A percentile compares a stretch with the other conserved stretches of the same genome.
These are phyloP conservation scores for Rhodotorula graminis DNA, from an alignment of 768 basidiomycete species.

Conservation along the genomic window DNA sequence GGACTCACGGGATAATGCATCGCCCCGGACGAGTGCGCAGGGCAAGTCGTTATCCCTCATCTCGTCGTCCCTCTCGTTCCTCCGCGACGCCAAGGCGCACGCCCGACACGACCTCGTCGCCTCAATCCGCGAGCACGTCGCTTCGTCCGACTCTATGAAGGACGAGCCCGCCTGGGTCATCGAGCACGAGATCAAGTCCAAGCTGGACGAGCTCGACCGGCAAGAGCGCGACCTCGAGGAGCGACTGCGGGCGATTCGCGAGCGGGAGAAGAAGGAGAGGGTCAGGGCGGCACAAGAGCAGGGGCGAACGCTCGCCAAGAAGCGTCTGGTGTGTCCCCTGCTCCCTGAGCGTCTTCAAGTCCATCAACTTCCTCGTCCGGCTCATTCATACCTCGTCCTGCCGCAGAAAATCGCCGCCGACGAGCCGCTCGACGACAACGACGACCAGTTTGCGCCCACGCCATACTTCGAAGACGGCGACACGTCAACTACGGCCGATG, in stretches of 20 bases:
- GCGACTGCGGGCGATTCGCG: conserved; percentile 36
- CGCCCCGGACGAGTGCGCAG: conserved; percentile 54
- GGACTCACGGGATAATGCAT: too few species aligned
- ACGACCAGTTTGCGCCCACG: conserved; percentile 71
- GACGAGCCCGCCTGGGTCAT: conserved; percentile 65
- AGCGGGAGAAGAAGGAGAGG: conserved; percentile 46
- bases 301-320: conserved; percentile 44
- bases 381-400: background rate
- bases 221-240: conserved; percentile 44
- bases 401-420: conserved; percentile 37
- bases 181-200: conserved; percentile 63
- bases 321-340: conserved; percentile 56
- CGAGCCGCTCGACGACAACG: conserved; percentile 52
- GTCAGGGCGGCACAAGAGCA: conserved; percentile 42
- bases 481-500: background rate
- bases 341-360: too few species aligned
- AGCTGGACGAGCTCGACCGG: conserved; percentile 61
- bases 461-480: conserved; percentile 34
- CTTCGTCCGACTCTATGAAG: conserved; percentile 12
- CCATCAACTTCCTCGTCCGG: too few species aligned
- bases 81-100: conserved; percentile 63
- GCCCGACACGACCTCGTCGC: conserved; percentile 12
- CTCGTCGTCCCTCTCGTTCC: conserved; percentile 60
- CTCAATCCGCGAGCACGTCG: conserved; percentile 14
- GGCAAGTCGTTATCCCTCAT: conserved; percentile 81